Percentiles rank a stretch among this genome's conserved stretches.
These are phyloP conservation scores for Monsonia emarginata DNA, from an alignment of 441 rosid species.

Conservation along the genomic window DNA sequence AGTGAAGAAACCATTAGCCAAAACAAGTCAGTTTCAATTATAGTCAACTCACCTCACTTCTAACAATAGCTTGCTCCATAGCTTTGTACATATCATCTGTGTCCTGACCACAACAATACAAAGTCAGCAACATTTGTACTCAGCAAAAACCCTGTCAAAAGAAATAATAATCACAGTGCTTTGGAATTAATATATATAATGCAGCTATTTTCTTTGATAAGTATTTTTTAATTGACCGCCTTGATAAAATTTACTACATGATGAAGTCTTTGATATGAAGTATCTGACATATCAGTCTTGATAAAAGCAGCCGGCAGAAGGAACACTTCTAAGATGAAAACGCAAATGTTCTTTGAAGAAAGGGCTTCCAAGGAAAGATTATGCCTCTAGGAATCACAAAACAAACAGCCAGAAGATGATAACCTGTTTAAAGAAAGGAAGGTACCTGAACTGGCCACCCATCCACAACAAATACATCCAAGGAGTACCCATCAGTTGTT, in stretches of 20 bases:
- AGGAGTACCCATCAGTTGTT: constrained; percentile 63
- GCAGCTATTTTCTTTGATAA: constrained; percentile 23
- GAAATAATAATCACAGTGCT: constrained; percentile 44
- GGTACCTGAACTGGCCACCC: constrained; percentile 70
- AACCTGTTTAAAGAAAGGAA: constrained; percentile 3
- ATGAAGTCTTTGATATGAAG: neutral
- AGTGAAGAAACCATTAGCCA: constrained; percentile 1
- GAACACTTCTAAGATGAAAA: neutral
- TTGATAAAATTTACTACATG: neutral
- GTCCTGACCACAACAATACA: constrained; percentile 76
- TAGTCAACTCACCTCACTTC: constrained; percentile 47
- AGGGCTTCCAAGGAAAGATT: neutral
- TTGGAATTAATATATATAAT: constrained; percentile 37
- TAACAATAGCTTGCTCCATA: constrained; percentile 45
- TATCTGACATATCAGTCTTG: neutral
- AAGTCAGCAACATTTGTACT: constrained; percentile 67
- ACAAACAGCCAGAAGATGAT: neutral
- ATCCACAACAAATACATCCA: constrained; percentile 76
- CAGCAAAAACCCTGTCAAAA: constrained; percentile 56
- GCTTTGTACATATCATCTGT: constrained; percentile 55
- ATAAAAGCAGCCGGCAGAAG: neutral
- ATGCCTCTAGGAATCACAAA: neutral
- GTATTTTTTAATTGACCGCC: too few species aligned
- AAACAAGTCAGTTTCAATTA: constrained; percentile 8
- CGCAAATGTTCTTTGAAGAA: neutral